Percentiles rank a stretch among this genome's conserved stretches.
Conservation (phyloP, 2,329 filamentous ascomycete genomes). For the Sordariomycetes sp. region DNA sequence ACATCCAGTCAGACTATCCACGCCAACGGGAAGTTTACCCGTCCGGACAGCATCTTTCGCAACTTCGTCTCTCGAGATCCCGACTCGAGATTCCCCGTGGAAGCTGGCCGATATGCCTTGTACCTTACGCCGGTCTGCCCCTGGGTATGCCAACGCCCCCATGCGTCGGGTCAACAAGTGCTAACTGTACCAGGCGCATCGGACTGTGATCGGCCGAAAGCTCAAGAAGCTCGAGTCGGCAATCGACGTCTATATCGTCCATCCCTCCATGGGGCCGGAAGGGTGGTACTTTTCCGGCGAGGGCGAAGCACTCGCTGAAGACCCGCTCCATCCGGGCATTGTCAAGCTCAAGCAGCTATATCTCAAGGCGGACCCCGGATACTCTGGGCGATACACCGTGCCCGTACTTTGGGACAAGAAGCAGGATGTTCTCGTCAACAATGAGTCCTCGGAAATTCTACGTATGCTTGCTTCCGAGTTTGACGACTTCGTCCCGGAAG, state of each 20-base stretch:
- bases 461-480: slow-evolving; percentile 81
- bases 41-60: slow-evolving; percentile 45
- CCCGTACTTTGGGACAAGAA: slow-evolving; percentile 65
- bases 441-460: slow-evolving; percentile 82
- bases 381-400: slow-evolving; percentile 63
- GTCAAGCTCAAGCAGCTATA: slow-evolving; percentile 63
- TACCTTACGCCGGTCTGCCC: slow-evolving; percentile 54
- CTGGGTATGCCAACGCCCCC: no score
- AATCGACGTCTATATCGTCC: slow-evolving; percentile 58
- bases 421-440: slow-evolving; percentile 64
- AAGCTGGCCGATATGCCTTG: slow-evolving; percentile 50
- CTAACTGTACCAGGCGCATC: slow-evolving; percentile 46
- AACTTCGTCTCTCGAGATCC: slow-evolving; percentile 42
- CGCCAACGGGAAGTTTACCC: slow-evolving; percentile 40
- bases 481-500: slow-evolving; percentile 52
- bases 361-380: slow-evolving; percentile 57
- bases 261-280: slow-evolving; percentile 53
- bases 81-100: slow-evolving; percentile 43
- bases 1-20: neutral
- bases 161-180: no score
- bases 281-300: slow-evolving; percentile 42
- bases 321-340: slow-evolving; percentile 52
- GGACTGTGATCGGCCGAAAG: slow-evolving; percentile 62
- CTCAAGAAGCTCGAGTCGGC: slow-evolving; percentile 67
- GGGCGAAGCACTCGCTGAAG: slow-evolving; percentile 38